Base-by-base conservation (phyloP, 306 rosid species). In the Myrica gale region DNA sequence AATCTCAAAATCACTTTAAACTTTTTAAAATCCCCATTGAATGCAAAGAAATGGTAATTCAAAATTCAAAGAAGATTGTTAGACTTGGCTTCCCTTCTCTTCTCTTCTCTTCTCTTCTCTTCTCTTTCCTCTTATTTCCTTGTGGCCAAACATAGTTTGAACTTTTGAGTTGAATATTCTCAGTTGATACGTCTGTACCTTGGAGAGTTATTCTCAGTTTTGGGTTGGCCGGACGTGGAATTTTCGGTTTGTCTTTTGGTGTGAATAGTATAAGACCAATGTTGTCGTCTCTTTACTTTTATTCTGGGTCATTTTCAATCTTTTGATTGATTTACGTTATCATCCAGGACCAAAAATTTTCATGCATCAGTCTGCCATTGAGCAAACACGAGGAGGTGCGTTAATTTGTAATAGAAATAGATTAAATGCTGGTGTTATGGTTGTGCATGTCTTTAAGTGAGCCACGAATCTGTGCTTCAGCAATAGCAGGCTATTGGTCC, bases 191-290 rank as follows among this genome's bases (percentile, higher is more conserved):
- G 71, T 81, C 60, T 70, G 43, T 84, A 71, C 58, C 26, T 7
- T 54, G 76, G 13, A 41, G 73, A 60, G 81, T 73, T 74, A 47
- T 52, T 52, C 78, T 51, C 55, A 62, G 65, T 54, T 54, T 53
- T 26, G 68, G 76, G 47, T 48, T 39, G n/a, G 50, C 70, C 15
- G 21, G 26, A 41, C 7, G 48, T 17, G 23, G 77, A 21, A 50
- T 47, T 44, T 69, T 58, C 19, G n/a, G 77, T 80, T 75, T 23
- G 61, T 46, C 68, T 44, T 44, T 43, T 42, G 26, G 56, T 47
- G 62, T 50, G 56, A 66, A 74, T 75, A 44, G 76, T 78, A 69
- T 82, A 78, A 74, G 80, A 62, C 55, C 79, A 43, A 52, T 68
- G 69, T 26, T 67, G 52, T 15, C 56, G 21, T 52, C 21, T 75